These are phyloP conservation scores for Panicum hallii DNA, from an alignment of 202 grass and related monocot species.

Conservation along the genomic window DNA sequence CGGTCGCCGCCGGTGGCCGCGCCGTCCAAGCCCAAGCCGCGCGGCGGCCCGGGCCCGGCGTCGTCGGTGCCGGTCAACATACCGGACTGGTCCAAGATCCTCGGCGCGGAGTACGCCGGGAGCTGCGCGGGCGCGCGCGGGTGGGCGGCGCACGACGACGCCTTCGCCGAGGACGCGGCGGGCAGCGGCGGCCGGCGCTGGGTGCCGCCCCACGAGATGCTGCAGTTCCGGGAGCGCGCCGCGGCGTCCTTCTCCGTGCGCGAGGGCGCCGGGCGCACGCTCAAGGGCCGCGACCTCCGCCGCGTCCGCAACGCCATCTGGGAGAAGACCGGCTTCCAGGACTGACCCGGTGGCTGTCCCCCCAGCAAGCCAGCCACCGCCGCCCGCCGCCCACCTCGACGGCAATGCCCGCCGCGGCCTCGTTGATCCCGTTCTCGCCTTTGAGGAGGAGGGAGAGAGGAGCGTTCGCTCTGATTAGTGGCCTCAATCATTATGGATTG, in stretches of 20 bases:
- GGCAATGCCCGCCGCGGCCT: constrained; percentile 12
- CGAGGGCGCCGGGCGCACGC: constrained; percentile 82
- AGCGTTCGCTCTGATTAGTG: background rate
- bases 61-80: constrained; percentile 89
- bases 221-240: constrained; percentile 66
- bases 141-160: constrained; percentile 47
- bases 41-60: constrained; percentile 21
- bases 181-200: constrained; percentile 28
- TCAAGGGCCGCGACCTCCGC: constrained; percentile 90
- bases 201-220: constrained; percentile 92
- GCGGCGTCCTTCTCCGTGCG: constrained; percentile 75
- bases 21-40: constrained; percentile 42
- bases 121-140: constrained; percentile 36
- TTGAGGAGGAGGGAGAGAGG: constrained; percentile 7
- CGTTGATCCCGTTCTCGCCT: constrained; percentile 2
- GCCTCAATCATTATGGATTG: constrained; percentile 28
- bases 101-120: constrained; percentile 61
- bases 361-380: background rate
- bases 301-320: constrained; percentile 94
- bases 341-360: constrained; percentile 37
- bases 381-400: background rate
- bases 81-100: constrained; percentile 91
- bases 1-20: constrained; percentile 35
- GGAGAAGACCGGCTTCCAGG: constrained; percentile 94
- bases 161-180: background rate